phyloP scores from a whole-genome alignment of 1,284 basidiomycete genomes.

The Melampsora americana region DNA sequence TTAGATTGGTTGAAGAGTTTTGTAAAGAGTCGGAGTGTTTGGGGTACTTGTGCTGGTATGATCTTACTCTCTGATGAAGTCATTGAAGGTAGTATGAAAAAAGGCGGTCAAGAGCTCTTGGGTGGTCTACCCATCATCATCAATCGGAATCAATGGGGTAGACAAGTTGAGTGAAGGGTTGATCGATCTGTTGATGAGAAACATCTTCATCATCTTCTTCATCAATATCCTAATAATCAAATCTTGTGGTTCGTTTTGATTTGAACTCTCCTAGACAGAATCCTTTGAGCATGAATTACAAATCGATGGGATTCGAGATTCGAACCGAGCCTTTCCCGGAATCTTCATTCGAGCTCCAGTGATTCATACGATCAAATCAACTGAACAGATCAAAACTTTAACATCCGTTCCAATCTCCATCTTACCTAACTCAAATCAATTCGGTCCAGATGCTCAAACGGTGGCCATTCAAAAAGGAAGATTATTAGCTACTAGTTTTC shows the following conservation, averaged over 20 bases:
- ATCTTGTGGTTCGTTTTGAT: constrained; percentile 27
- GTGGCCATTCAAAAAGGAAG: constrained; percentile 82
- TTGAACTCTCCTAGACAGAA: constrained; percentile 63
- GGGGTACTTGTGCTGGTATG: constrained; percentile 96
- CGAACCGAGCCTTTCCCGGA: constrained; percentile 70
- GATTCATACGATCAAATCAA: constrained; percentile 46
- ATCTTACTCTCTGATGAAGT: constrained; percentile 76
- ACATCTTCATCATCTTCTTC: not conserved
- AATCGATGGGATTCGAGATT: constrained; percentile 65
- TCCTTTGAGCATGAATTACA: constrained; percentile 78
- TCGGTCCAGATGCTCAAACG: constrained; percentile 64
- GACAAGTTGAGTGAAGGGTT: constrained; percentile 31
- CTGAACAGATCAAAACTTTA: constrained; percentile 49
- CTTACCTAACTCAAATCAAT: constrained; percentile 52
- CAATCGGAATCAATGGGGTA: constrained; percentile 74
- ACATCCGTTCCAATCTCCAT: constrained; percentile 55
- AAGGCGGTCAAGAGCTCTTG: constrained; percentile 80
- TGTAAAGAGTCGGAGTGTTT: constrained; percentile 70
- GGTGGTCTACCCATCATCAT: constrained; percentile 77
- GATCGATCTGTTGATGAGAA: no score
- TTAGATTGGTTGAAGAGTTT: constrained; percentile 73
- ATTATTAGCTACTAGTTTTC: constrained; percentile 85
- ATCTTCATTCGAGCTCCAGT: constrained; percentile 95
- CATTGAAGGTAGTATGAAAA: constrained; percentile 67
- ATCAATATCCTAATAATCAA: not conserved